phyloP scores from a whole-genome alignment of 164 flowering plant genomes.

The Kingdonia uniflora region DNA sequence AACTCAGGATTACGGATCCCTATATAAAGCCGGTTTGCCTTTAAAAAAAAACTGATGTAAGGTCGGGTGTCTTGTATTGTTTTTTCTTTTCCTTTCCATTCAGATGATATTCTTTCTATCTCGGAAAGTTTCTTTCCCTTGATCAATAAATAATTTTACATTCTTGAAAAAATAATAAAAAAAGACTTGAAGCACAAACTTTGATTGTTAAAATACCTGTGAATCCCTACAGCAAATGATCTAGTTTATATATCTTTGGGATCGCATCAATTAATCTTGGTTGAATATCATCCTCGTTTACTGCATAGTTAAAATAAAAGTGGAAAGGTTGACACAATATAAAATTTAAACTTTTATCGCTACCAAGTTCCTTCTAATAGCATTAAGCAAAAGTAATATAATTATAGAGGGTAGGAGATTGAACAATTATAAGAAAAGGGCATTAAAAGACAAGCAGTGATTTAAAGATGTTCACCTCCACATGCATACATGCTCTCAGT shows the following conservation, averaged over 20 bases:
- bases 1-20: no score
- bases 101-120: no score
- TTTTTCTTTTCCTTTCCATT: no score
- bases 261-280: conserved; percentile 53
- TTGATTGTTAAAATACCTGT: conserved; percentile 30
- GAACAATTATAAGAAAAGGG: no score
- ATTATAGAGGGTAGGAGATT: no score
- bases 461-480: conserved; percentile 52
- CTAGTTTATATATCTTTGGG: conserved; percentile 72
- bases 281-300: conserved; percentile 49
- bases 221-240: conserved; percentile 42
- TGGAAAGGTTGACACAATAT: conserved; percentile 1
- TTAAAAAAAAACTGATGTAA: no score
- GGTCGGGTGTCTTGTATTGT: no score
- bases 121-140: no score
- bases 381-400: not conserved
- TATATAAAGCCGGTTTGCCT: no score
- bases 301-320: conserved; percentile 39
- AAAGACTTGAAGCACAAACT: no score
- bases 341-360: not conserved
- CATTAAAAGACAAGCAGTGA: not conserved
- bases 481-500: conserved; percentile 83
- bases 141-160: no score
- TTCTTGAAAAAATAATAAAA: no score
- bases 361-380: not conserved